Evolutionary conservation across 1,139 yeast genomes (phyloP).

Genomic region (Diutina ranongensis): DNA sequence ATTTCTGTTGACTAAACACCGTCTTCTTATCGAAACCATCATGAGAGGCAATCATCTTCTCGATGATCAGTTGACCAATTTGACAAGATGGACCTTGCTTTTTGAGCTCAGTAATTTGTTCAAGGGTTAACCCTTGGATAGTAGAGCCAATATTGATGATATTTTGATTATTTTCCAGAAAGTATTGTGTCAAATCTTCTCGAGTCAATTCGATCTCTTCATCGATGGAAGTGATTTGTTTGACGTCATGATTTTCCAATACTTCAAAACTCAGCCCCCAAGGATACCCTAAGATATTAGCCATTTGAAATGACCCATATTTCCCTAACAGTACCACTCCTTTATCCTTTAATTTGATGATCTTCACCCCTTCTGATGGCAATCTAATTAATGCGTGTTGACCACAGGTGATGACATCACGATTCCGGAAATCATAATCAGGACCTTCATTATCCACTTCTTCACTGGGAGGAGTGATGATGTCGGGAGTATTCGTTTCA

Average conservation of each 20-base stretch:
- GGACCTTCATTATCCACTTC: not conserved
- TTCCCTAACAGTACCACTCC: constrained; percentile 69
- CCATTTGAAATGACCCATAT: constrained; percentile 75
- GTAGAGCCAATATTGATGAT: constrained; percentile 63
- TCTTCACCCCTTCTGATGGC: constrained; percentile 72
- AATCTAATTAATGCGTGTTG: constrained; percentile 58
- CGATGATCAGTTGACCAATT: constrained; percentile 73
- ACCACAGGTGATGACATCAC: constrained; percentile 26
- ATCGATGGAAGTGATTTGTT: constrained; percentile 20
- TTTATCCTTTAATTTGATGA: constrained; percentile 51
- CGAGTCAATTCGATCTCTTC: constrained; percentile 20
- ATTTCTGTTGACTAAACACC: constrained; percentile 81
- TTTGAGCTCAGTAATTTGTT: constrained; percentile 74
- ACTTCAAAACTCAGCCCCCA: constrained; percentile 90
- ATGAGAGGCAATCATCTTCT: constrained; percentile 73
- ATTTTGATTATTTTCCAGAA: constrained; percentile 57
- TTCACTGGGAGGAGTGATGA: not conserved
- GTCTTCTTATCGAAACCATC: constrained; percentile 85
- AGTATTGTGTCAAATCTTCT: constrained; percentile 31
- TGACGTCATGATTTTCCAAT: constrained; percentile 40
- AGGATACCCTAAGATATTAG: constrained; percentile 67
- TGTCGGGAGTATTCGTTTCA: too few relatives aligned
- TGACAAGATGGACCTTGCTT: constrained; percentile 48
- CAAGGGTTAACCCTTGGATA: constrained; percentile 62
- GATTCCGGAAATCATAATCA: not conserved